These are phyloP conservation scores for Dimocarpus longan DNA, from an alignment of 345 rosid genomes.

Conservation along the genomic window DNA sequence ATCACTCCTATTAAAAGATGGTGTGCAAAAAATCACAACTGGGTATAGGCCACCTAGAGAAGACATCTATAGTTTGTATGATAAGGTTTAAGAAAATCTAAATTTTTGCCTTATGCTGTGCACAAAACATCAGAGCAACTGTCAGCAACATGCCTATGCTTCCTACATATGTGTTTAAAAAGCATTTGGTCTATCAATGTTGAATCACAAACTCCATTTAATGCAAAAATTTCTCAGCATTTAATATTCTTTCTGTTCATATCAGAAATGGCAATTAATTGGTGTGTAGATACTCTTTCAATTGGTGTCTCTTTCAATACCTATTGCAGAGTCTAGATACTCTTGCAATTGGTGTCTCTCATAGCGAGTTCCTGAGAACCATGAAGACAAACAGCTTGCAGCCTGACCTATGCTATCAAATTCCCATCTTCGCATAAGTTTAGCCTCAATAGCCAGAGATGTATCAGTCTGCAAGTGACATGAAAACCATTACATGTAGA, in stretches of 20 bases:
- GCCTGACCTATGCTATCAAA: constrained; percentile 91
- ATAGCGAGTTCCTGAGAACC: constrained; percentile 77
- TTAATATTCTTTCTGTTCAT: background rate
- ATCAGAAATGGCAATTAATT: constrained; percentile 10
- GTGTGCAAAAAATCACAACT: no score
- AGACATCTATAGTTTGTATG: background rate
- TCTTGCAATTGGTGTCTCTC: constrained; percentile 58
- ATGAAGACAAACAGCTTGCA: constrained; percentile 52
- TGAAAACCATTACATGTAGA: constrained; percentile 30
- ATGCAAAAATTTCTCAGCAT: background rate
- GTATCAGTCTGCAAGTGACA: constrained; percentile 78
- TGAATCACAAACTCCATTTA: background rate
- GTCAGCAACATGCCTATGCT: constrained; percentile 7
- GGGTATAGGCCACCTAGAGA: background rate
- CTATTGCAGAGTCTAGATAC: constrained; percentile 58
- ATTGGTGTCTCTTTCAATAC: constrained; percentile 46
- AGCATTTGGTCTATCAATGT: background rate
- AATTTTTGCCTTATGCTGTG: background rate
- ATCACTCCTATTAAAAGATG: no score
- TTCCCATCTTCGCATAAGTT: constrained; percentile 95
- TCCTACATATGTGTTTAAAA: background rate
- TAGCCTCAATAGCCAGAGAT: constrained; percentile 86
- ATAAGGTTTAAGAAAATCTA: background rate
- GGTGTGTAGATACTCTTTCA: constrained; percentile 61
- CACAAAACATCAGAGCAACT: background rate